phyloP scores from a whole-genome alignment of 768 basidiomycete species.

The Tricholoma matsutake region DNA sequence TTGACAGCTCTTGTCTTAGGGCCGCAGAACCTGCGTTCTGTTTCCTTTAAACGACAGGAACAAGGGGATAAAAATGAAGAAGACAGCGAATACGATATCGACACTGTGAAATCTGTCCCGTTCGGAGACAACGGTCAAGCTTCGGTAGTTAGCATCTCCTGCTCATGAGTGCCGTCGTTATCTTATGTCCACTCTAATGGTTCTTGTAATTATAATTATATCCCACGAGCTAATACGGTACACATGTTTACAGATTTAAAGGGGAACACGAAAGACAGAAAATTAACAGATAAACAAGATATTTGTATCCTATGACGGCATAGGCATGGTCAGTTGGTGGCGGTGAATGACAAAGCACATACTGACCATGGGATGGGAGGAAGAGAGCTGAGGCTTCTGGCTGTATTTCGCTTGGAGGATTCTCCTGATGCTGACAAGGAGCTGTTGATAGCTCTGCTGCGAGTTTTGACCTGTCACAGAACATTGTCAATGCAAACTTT shows the following conservation, averaged over 20 bases:
- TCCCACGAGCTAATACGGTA: not conserved
- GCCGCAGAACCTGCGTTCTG: constrained; percentile 4
- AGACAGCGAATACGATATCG: constrained; percentile 15
- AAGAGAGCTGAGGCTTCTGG: constrained; percentile 42
- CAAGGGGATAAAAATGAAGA: constrained; percentile 17
- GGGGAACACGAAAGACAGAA: not conserved
- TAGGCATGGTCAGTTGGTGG: not conserved
- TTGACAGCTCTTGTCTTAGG: constrained; percentile 69
- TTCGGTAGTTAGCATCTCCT: constrained; percentile 52
- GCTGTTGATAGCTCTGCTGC: constrained; percentile 42
- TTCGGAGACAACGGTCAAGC: constrained; percentile 58
- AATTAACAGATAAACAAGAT: constrained; percentile 37
- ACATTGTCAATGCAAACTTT: not conserved
- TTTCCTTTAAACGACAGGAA: not conserved
- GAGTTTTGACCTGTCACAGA: constrained; percentile 41
- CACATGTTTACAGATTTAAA: not conserved
- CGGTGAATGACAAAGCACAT: not conserved
- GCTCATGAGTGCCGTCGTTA: constrained; percentile 15
- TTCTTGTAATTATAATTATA: not conserved
- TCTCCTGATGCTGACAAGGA: constrained; percentile 36
- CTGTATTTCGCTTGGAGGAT: constrained; percentile 39
- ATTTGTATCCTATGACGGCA: constrained; percentile 30
- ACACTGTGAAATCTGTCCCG: constrained; percentile 28
- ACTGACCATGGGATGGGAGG: constrained; percentile 42
- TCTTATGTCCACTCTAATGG: not conserved